A percentile compares a stretch with the other conserved stretches of the same genome.
These are phyloP conservation scores for Epichloe sp. DNA, from an alignment of 2,329 filamentous ascomycete species.

Conservation along the genomic window DNA sequence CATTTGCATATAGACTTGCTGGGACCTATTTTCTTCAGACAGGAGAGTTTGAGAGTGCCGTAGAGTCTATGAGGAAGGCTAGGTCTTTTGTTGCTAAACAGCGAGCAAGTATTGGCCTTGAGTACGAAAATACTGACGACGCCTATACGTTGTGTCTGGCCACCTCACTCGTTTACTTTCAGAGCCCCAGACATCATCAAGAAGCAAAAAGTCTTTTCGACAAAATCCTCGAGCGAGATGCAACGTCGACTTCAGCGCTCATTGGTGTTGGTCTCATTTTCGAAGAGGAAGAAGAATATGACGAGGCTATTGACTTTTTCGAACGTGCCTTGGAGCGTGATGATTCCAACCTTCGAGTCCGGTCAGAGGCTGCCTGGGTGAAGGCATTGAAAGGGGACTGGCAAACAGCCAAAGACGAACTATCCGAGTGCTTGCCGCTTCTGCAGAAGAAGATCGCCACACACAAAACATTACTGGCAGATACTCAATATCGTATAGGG, in stretches of 20 bases:
- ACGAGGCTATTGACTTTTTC: constrained; percentile 70
- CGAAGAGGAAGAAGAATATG: constrained; percentile 84
- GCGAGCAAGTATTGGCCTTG: constrained; percentile 52
- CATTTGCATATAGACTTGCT: constrained; percentile 72
- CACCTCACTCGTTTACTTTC: constrained; percentile 81
- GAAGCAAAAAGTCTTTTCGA: constrained; percentile 85
- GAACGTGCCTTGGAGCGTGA: constrained; percentile 63
- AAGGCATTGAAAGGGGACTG: constrained; percentile 73
- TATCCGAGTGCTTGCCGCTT: constrained; percentile 55
- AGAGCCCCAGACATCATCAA: constrained; percentile 76
- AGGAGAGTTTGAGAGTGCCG: constrained; percentile 73
- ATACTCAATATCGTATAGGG: constrained; percentile 77
- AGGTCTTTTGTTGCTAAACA: constrained; percentile 47
- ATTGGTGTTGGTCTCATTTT: constrained; percentile 85
- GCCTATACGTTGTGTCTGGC: constrained; percentile 65
- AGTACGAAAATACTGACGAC: constrained; percentile 57
- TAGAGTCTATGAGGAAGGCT: constrained; percentile 67
- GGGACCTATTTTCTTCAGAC: constrained; percentile 71
- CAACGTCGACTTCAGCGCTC: constrained; percentile 64
- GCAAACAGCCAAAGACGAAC: constrained; percentile 48
- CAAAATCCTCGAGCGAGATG: constrained; percentile 61
- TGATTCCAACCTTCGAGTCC: constrained; percentile 60
- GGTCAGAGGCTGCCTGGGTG: constrained; percentile 84
- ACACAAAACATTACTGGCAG: constrained; percentile 60
- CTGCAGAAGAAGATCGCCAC: constrained; percentile 46